A percentile compares a stretch with the other conserved stretches of the same genome.
phyloP scores from a whole-genome alignment of 2,329 filamentous ascomycete genomes.

The Coniochaeta ligniaria region DNA sequence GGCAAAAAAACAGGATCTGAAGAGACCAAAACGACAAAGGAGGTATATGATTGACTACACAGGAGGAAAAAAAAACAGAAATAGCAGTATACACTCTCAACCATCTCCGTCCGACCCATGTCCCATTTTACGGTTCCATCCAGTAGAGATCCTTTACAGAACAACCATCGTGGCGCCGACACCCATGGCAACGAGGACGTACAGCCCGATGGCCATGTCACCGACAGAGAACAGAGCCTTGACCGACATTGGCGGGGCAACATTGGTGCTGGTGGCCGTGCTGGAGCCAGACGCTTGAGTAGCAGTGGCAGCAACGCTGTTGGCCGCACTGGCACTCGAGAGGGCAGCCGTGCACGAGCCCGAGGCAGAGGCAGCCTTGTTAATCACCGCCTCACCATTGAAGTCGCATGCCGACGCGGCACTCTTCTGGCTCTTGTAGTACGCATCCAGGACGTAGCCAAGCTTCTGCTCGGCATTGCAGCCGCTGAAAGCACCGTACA shows the following conservation, averaged over 20 bases:
- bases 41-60: neutral
- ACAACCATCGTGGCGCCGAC: slow-evolving; percentile 46
- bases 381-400: slow-evolving; percentile 54
- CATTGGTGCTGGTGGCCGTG: slow-evolving; percentile 21
- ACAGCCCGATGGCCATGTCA: slow-evolving; percentile 40
- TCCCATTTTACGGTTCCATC: neutral
- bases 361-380: slow-evolving; percentile 36
- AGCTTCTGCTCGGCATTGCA: slow-evolving; percentile 66
- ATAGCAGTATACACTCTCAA: neutral
- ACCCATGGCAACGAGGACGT: slow-evolving; percentile 43
- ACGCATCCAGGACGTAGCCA: slow-evolving; percentile 65
- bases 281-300: slow-evolving; percentile 24
- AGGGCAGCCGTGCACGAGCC: slow-evolving; percentile 53
- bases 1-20: too few relatives aligned
- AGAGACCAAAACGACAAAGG: neutral
- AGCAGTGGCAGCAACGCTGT: slow-evolving; percentile 37
- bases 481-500: slow-evolving; percentile 74
- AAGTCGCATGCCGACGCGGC: slow-evolving; percentile 61
- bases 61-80: neutral
- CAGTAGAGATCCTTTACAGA: slow-evolving; percentile 30
- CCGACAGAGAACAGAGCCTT: slow-evolving; percentile 35
- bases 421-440: slow-evolving; percentile 54
- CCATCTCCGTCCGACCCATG: neutral
- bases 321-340: slow-evolving; percentile 53
- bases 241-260: slow-evolving; percentile 26